These are phyloP conservation scores for Lithospermum erythrorhizon DNA, from an alignment of 257 asterid species.

Conservation along the genomic window DNA sequence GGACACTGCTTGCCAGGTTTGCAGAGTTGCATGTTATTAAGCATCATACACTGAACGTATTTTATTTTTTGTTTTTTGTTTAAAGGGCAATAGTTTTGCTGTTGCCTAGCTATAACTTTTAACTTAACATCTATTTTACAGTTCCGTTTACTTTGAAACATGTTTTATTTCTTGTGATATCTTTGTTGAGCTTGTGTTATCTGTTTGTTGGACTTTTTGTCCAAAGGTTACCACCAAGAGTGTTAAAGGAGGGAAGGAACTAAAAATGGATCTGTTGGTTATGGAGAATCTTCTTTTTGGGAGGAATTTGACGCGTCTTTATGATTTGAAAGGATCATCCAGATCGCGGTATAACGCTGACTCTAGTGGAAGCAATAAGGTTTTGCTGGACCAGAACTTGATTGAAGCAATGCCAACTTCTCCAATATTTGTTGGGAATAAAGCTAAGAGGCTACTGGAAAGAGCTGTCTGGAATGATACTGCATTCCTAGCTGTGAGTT, in stretches of 20 bases:
- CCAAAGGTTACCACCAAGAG: conserved; percentile 4
- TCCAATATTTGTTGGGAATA: conserved; percentile 88
- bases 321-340: conserved; percentile 9
- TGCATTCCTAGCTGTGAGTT: conserved; percentile 86
- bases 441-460: conserved; percentile 70
- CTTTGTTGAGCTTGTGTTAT: conserved; percentile 6
- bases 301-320: conserved; percentile 6
- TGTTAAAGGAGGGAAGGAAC: conserved; percentile 9
- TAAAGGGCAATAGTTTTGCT: not conserved
- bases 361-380: conserved; percentile 78
- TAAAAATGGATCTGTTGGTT: conserved; percentile 9
- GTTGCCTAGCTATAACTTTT: not conserved
- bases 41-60: too few relatives aligned
- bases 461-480: conserved; percentile 99
- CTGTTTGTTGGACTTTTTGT: conserved; percentile 5
- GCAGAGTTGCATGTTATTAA: not conserved
- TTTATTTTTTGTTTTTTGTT: too few relatives aligned
- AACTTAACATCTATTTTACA: not conserved
- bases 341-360: conserved; percentile 40
- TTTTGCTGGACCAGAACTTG: conserved; percentile 85
- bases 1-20: not conserved
- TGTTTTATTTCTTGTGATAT: not conserved
- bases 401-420: conserved; percentile 97
- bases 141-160: not conserved
- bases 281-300: conserved; percentile 9